Conservation (phyloP, 495 filamentous ascomycete genomes). For the Penicillium pulvis region DNA sequence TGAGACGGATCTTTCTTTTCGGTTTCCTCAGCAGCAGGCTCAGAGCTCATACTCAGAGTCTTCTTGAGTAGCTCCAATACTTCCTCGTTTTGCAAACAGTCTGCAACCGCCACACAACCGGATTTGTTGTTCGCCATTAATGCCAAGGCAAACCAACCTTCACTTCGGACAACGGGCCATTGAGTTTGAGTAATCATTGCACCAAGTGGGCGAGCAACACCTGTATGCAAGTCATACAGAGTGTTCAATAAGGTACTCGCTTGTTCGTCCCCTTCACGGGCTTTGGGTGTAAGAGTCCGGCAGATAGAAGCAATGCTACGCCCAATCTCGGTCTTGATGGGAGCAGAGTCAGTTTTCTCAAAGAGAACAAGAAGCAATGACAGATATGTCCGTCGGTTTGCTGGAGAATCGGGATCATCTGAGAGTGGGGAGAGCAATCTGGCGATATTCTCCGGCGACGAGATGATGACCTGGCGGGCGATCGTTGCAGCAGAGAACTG, state of each 20-base stretch:
- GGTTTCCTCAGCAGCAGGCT: slow-evolving; percentile 13
- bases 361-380: slow-evolving; percentile 62
- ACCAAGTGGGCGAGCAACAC: slow-evolving; percentile 56
- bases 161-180: slow-evolving; percentile 69
- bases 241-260: slow-evolving; percentile 36
- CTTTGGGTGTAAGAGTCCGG: slow-evolving; percentile 54
- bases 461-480: slow-evolving; percentile 63
- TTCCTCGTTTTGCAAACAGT: slow-evolving; percentile 50
- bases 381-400: slow-evolving; percentile 52
- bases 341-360: slow-evolving; percentile 57
- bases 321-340: slow-evolving; percentile 74
- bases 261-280: slow-evolving; percentile 29
- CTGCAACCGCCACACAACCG: slow-evolving; percentile 53
- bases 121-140: slow-evolving; percentile 59
- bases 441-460: slow-evolving; percentile 59
- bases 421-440: slow-evolving; percentile 45
- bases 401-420: slow-evolving; percentile 40
- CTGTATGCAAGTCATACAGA: slow-evolving; percentile 55
- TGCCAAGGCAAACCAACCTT: slow-evolving; percentile 75
- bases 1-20: slow-evolving; percentile 31
- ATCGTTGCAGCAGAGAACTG: slow-evolving; percentile 71
- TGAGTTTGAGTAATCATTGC: slow-evolving; percentile 67
- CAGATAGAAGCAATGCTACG: slow-evolving; percentile 66
- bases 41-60: slow-evolving; percentile 53
- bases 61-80: slow-evolving; percentile 51